phyloP scores from a whole-genome alignment of 805 yeast genomes.

The Lachancea mirantina region DNA sequence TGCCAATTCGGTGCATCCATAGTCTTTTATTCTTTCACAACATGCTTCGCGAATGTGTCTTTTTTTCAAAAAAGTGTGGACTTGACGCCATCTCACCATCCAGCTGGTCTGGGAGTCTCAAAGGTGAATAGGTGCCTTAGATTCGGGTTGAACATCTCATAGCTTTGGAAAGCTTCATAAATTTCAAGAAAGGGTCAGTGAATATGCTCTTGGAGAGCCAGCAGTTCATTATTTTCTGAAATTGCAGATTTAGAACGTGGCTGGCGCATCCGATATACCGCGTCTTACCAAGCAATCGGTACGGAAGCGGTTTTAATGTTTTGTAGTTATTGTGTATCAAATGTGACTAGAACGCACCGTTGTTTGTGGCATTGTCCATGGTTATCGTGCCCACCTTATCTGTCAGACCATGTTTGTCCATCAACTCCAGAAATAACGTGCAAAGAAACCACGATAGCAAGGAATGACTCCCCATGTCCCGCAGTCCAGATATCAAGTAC shows the following conservation, averaged over 20 bases:
- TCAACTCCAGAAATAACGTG: neutral
- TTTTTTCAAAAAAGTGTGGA: slow-evolving; percentile 3
- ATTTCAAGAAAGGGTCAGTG: neutral
- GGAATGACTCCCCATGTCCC: neutral
- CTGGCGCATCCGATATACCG: slow-evolving; percentile 1
- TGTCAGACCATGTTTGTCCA: slow-evolving; percentile 1
- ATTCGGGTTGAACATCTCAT: neutral
- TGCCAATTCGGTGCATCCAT: neutral
- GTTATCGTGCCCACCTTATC: slow-evolving; percentile 4
- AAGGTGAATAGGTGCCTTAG: slow-evolving; percentile 1
- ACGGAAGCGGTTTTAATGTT: neutral
- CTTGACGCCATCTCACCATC: slow-evolving; percentile 4
- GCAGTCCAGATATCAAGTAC: slow-evolving; percentile 3
- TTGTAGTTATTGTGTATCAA: neutral
- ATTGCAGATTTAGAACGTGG: slow-evolving; percentile 3
- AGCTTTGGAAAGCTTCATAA: slow-evolving; percentile 1
- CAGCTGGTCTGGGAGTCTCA: slow-evolving; percentile 1
- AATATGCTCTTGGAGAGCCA: neutral
- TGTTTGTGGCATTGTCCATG: slow-evolving; percentile 2
- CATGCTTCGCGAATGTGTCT: neutral
- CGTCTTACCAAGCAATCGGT: neutral
- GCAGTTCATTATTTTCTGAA: neutral
- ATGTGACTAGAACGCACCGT: neutral
- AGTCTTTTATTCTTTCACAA: neutral
- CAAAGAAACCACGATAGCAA: slow-evolving; percentile 3